Conservation (phyloP, 192 early-diverging fungal genomes). For the Entomortierella chlamydospora region DNA sequence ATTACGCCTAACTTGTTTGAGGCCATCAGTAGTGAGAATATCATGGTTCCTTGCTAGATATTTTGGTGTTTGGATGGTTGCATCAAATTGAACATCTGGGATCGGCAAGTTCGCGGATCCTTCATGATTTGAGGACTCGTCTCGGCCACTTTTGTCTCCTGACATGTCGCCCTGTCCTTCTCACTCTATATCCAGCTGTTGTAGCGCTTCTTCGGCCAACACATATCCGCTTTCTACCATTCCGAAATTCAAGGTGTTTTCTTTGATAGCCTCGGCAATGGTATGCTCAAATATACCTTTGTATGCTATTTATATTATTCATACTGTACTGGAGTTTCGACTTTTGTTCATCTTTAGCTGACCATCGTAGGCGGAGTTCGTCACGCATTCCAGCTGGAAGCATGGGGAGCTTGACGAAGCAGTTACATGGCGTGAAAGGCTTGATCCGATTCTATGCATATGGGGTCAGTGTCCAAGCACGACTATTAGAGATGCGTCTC, state of each 20-base stretch:
- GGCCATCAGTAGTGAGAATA: no score
- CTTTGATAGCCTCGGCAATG: background rate
- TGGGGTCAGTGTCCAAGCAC: slow-evolving; percentile 8
- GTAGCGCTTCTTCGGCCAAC: background rate
- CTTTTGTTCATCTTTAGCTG: slow-evolving; percentile 1
- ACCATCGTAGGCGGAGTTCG: background rate
- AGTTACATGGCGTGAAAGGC: background rate
- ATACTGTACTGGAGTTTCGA: background rate
- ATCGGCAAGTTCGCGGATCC: background rate
- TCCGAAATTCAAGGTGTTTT: background rate
- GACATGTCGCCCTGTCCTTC: no score
- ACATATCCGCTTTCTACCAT: background rate
- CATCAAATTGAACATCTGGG: no score
- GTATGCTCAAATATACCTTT: slow-evolving; percentile 3
- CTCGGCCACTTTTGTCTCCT: no score
- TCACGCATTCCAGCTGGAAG: slow-evolving; percentile 18
- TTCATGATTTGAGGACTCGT: background rate
- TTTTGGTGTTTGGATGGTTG: no score
- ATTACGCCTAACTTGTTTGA: no score
- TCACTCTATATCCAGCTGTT: no score
- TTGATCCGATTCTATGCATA: slow-evolving; percentile 18
- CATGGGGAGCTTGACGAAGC: slow-evolving; percentile 14
- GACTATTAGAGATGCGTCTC: slow-evolving; percentile 5
- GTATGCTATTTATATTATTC: background rate
- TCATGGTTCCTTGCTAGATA: no score